phyloP scores from a whole-genome alignment of 2,329 filamentous ascomycete species.

The Penicillium rolfsii region DNA sequence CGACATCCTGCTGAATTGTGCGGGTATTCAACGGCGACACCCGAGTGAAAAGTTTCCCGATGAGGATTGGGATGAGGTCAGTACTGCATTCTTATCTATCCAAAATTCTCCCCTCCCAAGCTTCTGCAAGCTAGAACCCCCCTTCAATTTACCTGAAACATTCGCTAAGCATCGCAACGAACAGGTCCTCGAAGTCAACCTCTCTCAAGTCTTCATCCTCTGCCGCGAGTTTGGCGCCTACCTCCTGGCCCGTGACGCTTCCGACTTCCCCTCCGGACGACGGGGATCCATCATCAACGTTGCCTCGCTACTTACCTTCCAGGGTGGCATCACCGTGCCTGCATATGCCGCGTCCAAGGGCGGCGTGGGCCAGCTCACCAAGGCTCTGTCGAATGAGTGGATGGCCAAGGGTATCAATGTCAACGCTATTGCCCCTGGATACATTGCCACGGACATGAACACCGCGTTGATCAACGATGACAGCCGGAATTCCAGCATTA shows the following conservation, averaged over 20 bases:
- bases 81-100: slow-evolving; percentile 11
- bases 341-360: slow-evolving; percentile 42
- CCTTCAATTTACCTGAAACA: background rate
- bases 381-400: slow-evolving; percentile 58
- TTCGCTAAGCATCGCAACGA: background rate
- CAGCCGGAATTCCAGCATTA: slow-evolving; percentile 71
- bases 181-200: slow-evolving; percentile 81
- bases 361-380: slow-evolving; percentile 44
- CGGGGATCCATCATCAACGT: slow-evolving; percentile 73
- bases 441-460: slow-evolving; percentile 73
- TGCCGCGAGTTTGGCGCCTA: slow-evolving; percentile 44
- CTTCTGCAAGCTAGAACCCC: background rate
- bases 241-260: slow-evolving; percentile 34
- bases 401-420: slow-evolving; percentile 58
- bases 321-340: slow-evolving; percentile 82
- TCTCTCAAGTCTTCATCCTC: slow-evolving; percentile 72
- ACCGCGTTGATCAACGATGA: slow-evolving; percentile 74
- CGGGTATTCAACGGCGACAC: slow-evolving; percentile 81
- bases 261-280: slow-evolving; percentile 35
- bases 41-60: slow-evolving; percentile 75
- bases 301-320: slow-evolving; percentile 77
- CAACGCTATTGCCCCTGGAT: slow-evolving; percentile 63
- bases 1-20: slow-evolving; percentile 82
- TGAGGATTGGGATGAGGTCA: slow-evolving; percentile 71
- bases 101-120: background rate